These are phyloP conservation scores for Lagenidium sp. DNA, from an alignment of 352 stramenopile species.

Conservation along the genomic window DNA sequence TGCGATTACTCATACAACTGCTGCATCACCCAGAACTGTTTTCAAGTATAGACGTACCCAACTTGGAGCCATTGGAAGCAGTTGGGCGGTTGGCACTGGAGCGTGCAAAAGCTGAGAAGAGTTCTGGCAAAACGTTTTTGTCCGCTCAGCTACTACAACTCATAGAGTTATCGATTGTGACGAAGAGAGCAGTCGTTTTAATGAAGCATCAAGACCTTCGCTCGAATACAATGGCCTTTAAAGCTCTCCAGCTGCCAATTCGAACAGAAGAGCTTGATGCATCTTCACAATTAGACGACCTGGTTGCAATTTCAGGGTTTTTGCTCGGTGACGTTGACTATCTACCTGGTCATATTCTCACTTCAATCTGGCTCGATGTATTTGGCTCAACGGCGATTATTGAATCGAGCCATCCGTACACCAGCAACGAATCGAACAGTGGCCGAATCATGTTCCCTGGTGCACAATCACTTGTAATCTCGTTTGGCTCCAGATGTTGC, in stretches of 20 bases:
- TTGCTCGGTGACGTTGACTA: conserved; percentile 34
- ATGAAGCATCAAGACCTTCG: not conserved
- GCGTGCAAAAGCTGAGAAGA: conserved; percentile 47
- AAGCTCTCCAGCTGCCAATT: conserved; percentile 31
- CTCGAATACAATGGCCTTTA: not conserved
- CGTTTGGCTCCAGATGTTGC: conserved; percentile 63
- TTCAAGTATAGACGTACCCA: conserved; percentile 35
- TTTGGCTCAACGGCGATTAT: conserved; percentile 51
- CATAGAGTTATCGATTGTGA: conserved; percentile 67
- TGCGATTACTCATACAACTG: conserved; percentile 68
- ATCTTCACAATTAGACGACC: too few species aligned
- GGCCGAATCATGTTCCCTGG: conserved; percentile 40
- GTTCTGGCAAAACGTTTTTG: conserved; percentile 56
- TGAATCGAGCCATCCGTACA: conserved; percentile 60
- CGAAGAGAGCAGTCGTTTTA: conserved; percentile 9
- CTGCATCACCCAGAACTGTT: conserved; percentile 57
- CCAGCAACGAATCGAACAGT: conserved; percentile 10
- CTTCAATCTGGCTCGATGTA: conserved; percentile 73
- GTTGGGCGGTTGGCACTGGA: conserved; percentile 50
- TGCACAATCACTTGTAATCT: conserved; percentile 41
- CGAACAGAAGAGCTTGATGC: too few species aligned
- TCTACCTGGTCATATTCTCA: conserved; percentile 44
- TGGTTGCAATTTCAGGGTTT: conserved; percentile 43
- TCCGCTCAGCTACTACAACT: conserved; percentile 69
- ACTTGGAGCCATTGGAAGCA: conserved; percentile 49